Percentiles rank a stretch among this genome's conserved stretches.
These are phyloP conservation scores for Solanum pennellii DNA, from an alignment of 257 asterid species.

Conservation along the genomic window DNA sequence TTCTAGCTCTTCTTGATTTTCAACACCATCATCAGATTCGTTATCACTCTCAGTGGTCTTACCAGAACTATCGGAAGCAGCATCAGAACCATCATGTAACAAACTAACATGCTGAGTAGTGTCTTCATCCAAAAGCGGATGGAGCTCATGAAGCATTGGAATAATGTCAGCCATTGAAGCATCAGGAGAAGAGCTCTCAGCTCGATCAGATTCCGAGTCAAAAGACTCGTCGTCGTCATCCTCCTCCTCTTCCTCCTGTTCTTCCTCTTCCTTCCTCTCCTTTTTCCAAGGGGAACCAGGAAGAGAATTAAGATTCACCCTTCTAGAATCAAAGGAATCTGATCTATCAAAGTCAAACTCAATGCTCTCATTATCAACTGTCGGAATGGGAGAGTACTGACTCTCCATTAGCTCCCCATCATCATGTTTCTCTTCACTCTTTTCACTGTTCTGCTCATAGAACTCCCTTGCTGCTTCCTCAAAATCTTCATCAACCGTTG, in stretches of 20 bases:
- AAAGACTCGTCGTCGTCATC: constrained; percentile 31
- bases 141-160: constrained; percentile 93
- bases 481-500: constrained; percentile 2
- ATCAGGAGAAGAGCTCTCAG: constrained; percentile 90
- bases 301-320: constrained; percentile 49
- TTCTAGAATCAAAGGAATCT: constrained; percentile 63
- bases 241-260: constrained; percentile 15
- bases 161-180: constrained; percentile 88
- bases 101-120: constrained; percentile 25
- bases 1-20: constrained; percentile 37
- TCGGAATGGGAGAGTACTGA: constrained; percentile 18
- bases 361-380: constrained; percentile 25
- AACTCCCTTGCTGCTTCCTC: constrained; percentile 9
- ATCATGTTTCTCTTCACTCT: constrained; percentile 20
- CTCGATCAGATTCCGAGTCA: constrained; percentile 64
- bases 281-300: constrained; percentile 29
- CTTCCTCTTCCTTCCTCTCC: constrained; percentile 12
- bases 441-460: not conserved
- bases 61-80: constrained; percentile 26
- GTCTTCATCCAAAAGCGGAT: constrained; percentile 65
- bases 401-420: constrained; percentile 10
- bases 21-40: constrained; percentile 48
- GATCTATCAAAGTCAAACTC: constrained; percentile 53
- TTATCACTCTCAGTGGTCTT: constrained; percentile 21
- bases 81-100: constrained; percentile 38